Evolutionary conservation across 2,329 filamentous ascomycete species (phyloP), one percentile per base, ranked within the genome.

Genomic region (Emmonsiellopsis sp.): DNA sequence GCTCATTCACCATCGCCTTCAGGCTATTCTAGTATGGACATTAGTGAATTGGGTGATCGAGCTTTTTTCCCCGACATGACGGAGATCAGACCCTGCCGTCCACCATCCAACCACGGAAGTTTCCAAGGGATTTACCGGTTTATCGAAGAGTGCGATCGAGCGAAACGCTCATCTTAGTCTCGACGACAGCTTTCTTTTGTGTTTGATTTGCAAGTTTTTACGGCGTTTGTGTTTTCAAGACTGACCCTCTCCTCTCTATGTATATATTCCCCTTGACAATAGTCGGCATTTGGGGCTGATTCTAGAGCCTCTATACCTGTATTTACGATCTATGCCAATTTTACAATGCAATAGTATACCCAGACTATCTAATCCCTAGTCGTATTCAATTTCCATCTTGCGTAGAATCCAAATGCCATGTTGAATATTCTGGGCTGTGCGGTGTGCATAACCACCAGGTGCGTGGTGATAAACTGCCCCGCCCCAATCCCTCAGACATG

Each of bases 91-190:
- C 15, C 59, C 60, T 32, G 59, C 70, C 57, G 59, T 62, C 47
- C 41, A 66, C 50, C 16, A 13, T 73, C 82, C 10, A 80, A 80
- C 50, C 84, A 82, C 57, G 82, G 84, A 57, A 79, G 81, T 5
- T 68, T 83, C 11, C 80, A 86, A 62, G 83, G 83, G 2, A 85
- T 87, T 35, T 82, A 84, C 61, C 75, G 76, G 50, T 86, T 86
- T 62, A 73, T 86, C 55, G 79, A 83, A 60, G 78, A 84, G 58
- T 84, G 83, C 60, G 82, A 85, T 65, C 68, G 71, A 42, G 74
- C 74, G 35, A 67, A 60, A 60, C 61, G 54, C 59, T 67, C 40
- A 73, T 67, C 55, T 58, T 34, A 41, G 38, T 54, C 48, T 55
- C 48, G 43, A 51, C 57, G 55, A 55, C 54, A 40, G 30, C 51